Conservation (phyloP, 2,329 filamentous ascomycete genomes). For the Elsinoe perseae region DNA sequence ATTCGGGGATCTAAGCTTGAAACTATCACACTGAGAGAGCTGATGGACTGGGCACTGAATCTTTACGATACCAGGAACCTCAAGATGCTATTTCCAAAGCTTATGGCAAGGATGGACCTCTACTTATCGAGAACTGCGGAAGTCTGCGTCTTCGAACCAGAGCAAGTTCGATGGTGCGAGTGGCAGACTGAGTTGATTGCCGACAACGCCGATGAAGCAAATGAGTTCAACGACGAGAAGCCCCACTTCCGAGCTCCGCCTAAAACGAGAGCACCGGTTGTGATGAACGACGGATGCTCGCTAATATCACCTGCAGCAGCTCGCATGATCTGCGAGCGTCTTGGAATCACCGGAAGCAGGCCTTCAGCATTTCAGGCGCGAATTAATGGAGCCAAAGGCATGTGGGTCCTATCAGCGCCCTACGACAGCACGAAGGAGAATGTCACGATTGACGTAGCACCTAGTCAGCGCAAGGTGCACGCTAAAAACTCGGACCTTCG, state of each 20-base stretch:
- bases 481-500: constrained; percentile 41
- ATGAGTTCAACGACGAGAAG: constrained; percentile 30
- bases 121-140: constrained; percentile 35
- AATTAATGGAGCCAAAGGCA: constrained; percentile 65
- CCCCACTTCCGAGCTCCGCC: constrained; percentile 22
- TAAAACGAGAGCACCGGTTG: constrained; percentile 15
- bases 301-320: constrained; percentile 57
- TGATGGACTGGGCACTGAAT: constrained; percentile 39
- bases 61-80: constrained; percentile 22
- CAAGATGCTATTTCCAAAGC: constrained; percentile 32
- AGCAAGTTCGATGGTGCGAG: constrained; percentile 29
- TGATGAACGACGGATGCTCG: constrained; percentile 52
- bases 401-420: constrained; percentile 58
- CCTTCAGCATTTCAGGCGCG: constrained; percentile 63
- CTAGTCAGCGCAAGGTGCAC: constrained; percentile 63
- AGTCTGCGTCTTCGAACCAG: constrained; percentile 31
- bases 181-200: constrained; percentile 27
- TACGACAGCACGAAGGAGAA: constrained; percentile 36
- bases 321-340: constrained; percentile 40
- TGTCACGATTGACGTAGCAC: constrained; percentile 56
- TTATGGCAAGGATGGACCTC: constrained; percentile 37
- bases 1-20: constrained; percentile 20
- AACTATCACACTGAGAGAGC: constrained; percentile 22
- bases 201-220: constrained; percentile 30
- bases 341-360: constrained; percentile 45